These are phyloP conservation scores for Lineolata rhizophorae DNA, from an alignment of 495 filamentous ascomycete species.

Conservation along the genomic window DNA sequence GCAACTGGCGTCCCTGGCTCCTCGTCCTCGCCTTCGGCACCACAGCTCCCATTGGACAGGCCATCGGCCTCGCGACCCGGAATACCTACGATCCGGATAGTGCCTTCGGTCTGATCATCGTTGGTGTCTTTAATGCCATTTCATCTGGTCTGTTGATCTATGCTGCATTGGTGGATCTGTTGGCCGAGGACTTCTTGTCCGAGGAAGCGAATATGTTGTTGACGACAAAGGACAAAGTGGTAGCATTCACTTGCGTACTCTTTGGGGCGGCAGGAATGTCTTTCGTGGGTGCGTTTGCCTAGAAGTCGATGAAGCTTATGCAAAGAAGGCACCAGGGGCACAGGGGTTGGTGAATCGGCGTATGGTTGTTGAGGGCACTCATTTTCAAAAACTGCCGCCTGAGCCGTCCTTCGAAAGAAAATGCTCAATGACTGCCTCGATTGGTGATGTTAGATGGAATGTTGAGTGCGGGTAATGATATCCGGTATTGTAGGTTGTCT, in stretches of 20 bases:
- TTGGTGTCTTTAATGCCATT: constrained; percentile 50
- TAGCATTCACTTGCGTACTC: constrained; percentile 8
- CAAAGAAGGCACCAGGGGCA: too few species aligned
- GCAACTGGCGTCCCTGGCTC: constrained; percentile 35
- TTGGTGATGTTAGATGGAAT: too few species aligned
- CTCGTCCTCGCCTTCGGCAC: constrained; percentile 38
- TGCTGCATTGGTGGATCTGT: constrained; percentile 36
- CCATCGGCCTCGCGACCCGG: constrained; percentile 31
- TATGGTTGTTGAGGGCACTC: too few species aligned
- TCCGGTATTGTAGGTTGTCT: too few species aligned
- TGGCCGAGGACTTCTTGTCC: constrained; percentile 15
- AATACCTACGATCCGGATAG: constrained; percentile 41
- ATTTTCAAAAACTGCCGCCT: too few species aligned
- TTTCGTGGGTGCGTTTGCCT: constrained; percentile 12
- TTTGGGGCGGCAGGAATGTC: constrained; percentile 10
- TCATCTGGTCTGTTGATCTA: constrained; percentile 35
- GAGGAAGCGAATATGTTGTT: constrained; percentile 2
- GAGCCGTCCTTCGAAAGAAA: too few species aligned
- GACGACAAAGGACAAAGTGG: constrained; percentile 5
- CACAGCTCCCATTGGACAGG: constrained; percentile 37
- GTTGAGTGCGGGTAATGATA: too few species aligned
- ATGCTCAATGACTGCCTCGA: too few species aligned
- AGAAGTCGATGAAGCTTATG: too few species aligned
- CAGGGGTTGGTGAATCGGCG: too few species aligned
- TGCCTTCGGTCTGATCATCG: constrained; percentile 40